A percentile compares a stretch with the other conserved stretches of the same genome.
phyloP scores from a whole-genome alignment of 177 flowering plant species.

The Telopea speciosissima region DNA sequence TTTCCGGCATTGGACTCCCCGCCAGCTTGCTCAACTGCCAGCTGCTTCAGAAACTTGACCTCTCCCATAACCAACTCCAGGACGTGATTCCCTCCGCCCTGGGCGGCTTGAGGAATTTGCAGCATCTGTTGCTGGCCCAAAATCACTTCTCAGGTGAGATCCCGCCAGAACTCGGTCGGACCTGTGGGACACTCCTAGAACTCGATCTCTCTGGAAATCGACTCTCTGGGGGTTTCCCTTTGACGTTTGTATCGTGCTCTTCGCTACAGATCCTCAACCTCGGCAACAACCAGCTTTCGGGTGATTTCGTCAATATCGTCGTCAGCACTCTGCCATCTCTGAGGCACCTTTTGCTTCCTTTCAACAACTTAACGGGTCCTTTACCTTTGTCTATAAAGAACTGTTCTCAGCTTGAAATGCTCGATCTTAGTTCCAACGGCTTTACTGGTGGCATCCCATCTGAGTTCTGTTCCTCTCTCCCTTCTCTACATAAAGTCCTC shows the following conservation, averaged over 20 bases:
- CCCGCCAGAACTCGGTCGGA: slow-evolving; percentile 44
- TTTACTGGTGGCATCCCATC: slow-evolving; percentile 53
- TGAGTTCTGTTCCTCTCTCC: slow-evolving; percentile 43
- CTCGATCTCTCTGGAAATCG: slow-evolving; percentile 65
- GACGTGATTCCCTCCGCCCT: slow-evolving; percentile 35
- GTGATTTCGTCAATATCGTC: slow-evolving; percentile 50
- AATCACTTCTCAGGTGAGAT: slow-evolving; percentile 57
- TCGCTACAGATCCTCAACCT: slow-evolving; percentile 44
- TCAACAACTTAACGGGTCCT: slow-evolving; percentile 59
- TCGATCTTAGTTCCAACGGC: slow-evolving; percentile 68
- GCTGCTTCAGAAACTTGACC: slow-evolving; percentile 43
- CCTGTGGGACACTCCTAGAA: slow-evolving; percentile 42
- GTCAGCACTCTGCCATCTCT: slow-evolving; percentile 43
- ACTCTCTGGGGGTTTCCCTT: slow-evolving; percentile 57
- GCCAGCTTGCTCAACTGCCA: slow-evolving; percentile 36
- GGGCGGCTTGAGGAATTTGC: slow-evolving; percentile 37
- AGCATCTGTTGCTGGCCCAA: slow-evolving; percentile 38
- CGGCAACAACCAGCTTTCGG: slow-evolving; percentile 53
- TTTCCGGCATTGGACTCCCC: slow-evolving; percentile 40
- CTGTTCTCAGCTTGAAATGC: slow-evolving; percentile 44
- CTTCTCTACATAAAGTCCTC: slow-evolving; percentile 39
- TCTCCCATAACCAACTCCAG: slow-evolving; percentile 40
- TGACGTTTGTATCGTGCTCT: slow-evolving; percentile 37
- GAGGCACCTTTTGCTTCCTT: slow-evolving; percentile 40
- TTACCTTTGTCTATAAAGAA: slow-evolving; percentile 52